Evolutionary conservation across 1,284 basidiomycete genomes (phyloP), one percentile per base, ranked within the genome.

Genomic region (Melampsora abietis-canadensis): DNA sequence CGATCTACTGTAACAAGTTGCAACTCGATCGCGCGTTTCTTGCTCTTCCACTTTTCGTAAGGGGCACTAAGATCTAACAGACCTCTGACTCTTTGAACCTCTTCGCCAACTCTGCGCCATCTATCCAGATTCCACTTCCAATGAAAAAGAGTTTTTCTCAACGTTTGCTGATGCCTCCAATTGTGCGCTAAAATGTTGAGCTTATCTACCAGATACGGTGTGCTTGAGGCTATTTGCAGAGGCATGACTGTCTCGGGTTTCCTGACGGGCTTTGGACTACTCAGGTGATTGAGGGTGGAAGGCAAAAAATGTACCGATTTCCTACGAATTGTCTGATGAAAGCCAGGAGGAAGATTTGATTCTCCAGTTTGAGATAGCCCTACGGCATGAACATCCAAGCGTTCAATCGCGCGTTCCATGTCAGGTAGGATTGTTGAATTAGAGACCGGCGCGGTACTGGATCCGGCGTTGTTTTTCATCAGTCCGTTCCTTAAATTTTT

Each of bases 221-320:
- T 14, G 30, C 61, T 59, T 27, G 60, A 19, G 30, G 40, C 27
- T 46, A 67, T 5, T 2, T 31, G 57, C 7, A 57, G 66, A 40
- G 51, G 24, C 40, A n/a, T 57, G 47, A 31, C 46, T 48, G 48
- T 17, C 21, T 34, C 24, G 17, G 46, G 19, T 19, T 46, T 40
- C n/a, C 57, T 24, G 12, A 15, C 51, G 30, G 40, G 46, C 27
- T 48, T 70, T 44, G 17, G 59, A 21, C 8, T 62, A 24, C 48
- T 63, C 12, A 65, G 15, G 14, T 63, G 37, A 62, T 70, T 34
- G 19, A 24, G 30, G 48, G 15, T 57, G 2, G 62, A 57, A 17
- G 69, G 69, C 51, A 65, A 40, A 46, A 73, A 73, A 57, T 73
- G 69, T 15, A 73, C 69, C 15, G 62, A 65, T 59, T 65, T 73